Evolutionary conservation across 1,139 yeast species (phyloP), one percentile per base, ranked within the genome.

Genomic region (Geotrichum cucujoidarum): DNA sequence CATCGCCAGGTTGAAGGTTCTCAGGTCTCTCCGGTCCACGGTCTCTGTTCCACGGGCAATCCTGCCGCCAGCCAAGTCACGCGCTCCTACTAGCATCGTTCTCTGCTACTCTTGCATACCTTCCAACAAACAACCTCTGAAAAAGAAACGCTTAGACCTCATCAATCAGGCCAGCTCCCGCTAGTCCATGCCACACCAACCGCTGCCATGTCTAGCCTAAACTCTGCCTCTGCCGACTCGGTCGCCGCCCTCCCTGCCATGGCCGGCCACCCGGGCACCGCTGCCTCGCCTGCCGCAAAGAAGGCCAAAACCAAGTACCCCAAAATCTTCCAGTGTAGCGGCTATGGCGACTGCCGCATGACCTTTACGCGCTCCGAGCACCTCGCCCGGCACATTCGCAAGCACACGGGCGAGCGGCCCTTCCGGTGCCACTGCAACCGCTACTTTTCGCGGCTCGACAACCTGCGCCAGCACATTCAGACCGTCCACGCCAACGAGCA

Each of bases 341-440:
- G 95, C 4, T 89, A 78, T 63, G 89, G 90, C 14, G 90, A 85
- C 55, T 89, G 97, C 66, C 74, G 71, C 49, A 90, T 89, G 95
- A 78, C 90, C 8, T 90, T 89, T 64, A 86, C 95, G 2, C 70
- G 95, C 51, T 80, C 88, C 16, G 97, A 90, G 63, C 97, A 90
- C 66, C 73, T 90, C 58, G 95, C 96, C 2, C 74, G 97, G 54
- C 97, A 89, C 68, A 84, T 89, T 48, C 71, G 97, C 46, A 90
- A 89, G 61, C 97, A 90, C 63, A 90, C 97, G 1, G 97, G 97
- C 39, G 97, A 90, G 65, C 73, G 95, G 49, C 97, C 97, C 1
- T 90, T 88, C 64, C 81, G 87, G 47, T 90, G 97, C 65, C 85
- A 85, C 44, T 90, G 97, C 65, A 74, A 80, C 36, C 80, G 90